Base-by-base conservation (phyloP, 176 grass and related monocot genomes). In the Musa beccarii region DNA sequence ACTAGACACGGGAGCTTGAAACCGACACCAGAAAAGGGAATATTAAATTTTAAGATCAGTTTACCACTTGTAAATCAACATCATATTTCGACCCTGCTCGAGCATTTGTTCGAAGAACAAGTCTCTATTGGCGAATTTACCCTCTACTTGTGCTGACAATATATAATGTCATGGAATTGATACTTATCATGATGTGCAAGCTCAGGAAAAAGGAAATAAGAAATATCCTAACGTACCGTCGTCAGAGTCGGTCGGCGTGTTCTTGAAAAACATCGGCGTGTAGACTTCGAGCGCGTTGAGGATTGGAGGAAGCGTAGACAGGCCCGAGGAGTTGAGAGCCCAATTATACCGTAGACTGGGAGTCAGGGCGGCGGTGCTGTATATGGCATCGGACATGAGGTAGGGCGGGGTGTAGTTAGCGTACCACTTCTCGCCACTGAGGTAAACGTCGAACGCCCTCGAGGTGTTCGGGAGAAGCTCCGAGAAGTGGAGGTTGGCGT, bases 221-320 rank as follows among this genome's bases (percentile, higher is more conserved):
- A 23, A 4, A 10, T 25, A 20, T 22, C 10, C 21, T 15, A 20
- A 17, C 75, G 0, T 83, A 89, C 84, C 90, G 52, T 92, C 90
- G 3, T 63, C 21, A 1, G 75, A 16, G 52, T 85, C 71, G 6
- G 86, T 89, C 53, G 25, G 72, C 9, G 84, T 0, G 11, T 76
- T 56, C 22, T 23, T 6, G 11, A 75, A 53, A 74, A 79, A 16
- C 71, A 89, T 70, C 43, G 77, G 25, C 2, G 81, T 78, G 80
- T 86, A 93, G 3, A 85, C 15, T 82, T 93, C 85, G 1, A 53
- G 0, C 1, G 87, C 90, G 43, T 87, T 93, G 81, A 93, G 81
- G 49, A 89, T 52, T 0, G 90, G 90, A 8, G 90, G 90, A 59
- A 87, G 53, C 24, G 73, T 87, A 5, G 90, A 89, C 57, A 73